Conservation (phyloP, 768 basidiomycete species). For the Leucosporidium scottii region DNA sequence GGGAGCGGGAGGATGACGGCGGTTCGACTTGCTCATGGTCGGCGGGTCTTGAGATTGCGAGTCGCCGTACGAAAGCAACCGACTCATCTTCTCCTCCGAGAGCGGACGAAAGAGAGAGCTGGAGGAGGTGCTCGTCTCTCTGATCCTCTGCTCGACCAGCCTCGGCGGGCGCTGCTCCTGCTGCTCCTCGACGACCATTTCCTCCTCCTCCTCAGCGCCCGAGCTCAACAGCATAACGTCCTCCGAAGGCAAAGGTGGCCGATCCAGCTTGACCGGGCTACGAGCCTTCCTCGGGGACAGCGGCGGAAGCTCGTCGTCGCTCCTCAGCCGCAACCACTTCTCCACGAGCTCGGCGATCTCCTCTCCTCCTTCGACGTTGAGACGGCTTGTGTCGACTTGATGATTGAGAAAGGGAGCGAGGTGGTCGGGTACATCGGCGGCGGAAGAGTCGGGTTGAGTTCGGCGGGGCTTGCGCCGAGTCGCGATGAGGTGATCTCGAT, state of each 20-base stretch:
- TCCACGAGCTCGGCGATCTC: constrained; percentile 48
- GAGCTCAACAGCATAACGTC: no score
- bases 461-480: background rate
- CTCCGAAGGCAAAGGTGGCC: no score
- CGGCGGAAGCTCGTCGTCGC: background rate
- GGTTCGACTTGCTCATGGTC: no score
- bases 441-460: background rate
- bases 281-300: background rate
- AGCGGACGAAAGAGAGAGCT: no score
- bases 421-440: no score
- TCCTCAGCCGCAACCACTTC: constrained; percentile 48
- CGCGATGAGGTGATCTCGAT: background rate
- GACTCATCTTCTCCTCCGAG: no score
- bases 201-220: background rate
- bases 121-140: no score
- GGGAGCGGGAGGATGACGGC: no score
- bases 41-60: no score
- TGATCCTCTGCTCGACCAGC: no score
- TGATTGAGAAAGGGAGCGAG: constrained; percentile 4
- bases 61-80: no score
- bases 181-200: background rate
- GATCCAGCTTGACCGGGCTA: no score
- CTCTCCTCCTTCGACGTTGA: constrained; percentile 56
- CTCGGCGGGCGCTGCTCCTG: background rate
- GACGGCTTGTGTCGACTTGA: constrained; percentile 45